phyloP scores from a whole-genome alignment of 768 basidiomycete genomes.

The Grammothele lineata region DNA sequence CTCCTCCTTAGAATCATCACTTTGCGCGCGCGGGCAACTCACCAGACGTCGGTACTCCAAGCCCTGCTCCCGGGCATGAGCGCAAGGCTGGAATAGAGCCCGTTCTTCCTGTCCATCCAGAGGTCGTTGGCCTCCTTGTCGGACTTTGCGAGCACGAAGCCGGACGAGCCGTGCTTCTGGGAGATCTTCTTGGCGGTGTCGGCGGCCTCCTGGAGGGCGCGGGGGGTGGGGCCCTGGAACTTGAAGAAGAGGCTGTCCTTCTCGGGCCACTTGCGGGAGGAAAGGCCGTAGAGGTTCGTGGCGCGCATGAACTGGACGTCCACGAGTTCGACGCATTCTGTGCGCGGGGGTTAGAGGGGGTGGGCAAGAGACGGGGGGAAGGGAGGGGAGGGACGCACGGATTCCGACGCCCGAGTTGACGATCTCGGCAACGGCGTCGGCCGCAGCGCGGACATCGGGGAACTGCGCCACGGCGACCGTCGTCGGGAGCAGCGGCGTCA shows the following conservation, averaged over 20 bases:
- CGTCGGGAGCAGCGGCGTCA: constrained; percentile 79
- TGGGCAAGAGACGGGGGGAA: neutral
- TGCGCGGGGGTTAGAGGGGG: neutral
- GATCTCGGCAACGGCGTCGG: constrained; percentile 70
- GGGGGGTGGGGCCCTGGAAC: constrained; percentile 58
- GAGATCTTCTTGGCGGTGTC: constrained; percentile 53
- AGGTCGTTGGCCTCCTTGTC: constrained; percentile 64
- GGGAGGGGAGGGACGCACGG: constrained; percentile 40
- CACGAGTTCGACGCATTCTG: constrained; percentile 83
- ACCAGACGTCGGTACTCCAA: constrained; percentile 80
- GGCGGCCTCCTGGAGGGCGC: constrained; percentile 59
- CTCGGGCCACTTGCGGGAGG: constrained; percentile 52
- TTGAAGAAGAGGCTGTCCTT: constrained; percentile 82
- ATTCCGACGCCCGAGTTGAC: constrained; percentile 68
- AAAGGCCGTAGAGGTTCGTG: constrained; percentile 52
- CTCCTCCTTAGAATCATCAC: too few species aligned
- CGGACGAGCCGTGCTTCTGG: constrained; percentile 60
- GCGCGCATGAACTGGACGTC: constrained; percentile 69
- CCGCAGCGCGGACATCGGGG: constrained; percentile 68
- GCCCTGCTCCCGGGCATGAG: constrained; percentile 51
- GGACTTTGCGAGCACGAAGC: constrained; percentile 59
- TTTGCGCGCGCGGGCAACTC: constrained; percentile 14
- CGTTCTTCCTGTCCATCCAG: constrained; percentile 76
- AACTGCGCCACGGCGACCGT: constrained; percentile 83
- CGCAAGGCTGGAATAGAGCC: constrained; percentile 51